Evolutionary conservation across 2,329 filamentous ascomycete species (phyloP), one percentile per base, ranked within the genome.

Genomic region (Calycina marina): DNA sequence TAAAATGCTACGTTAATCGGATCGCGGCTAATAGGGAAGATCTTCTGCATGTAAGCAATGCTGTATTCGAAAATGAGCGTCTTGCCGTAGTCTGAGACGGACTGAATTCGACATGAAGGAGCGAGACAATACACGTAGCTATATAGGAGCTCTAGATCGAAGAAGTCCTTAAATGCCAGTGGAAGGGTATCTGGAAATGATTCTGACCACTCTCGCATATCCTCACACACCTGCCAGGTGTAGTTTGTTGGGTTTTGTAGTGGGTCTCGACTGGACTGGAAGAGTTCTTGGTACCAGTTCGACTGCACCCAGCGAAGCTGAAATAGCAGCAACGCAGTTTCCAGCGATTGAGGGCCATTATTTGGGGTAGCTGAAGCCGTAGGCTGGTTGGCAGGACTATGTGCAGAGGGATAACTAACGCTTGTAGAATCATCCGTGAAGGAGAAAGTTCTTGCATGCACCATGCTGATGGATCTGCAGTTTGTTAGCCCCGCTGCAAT

Each of bases 61-160:
- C 77, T 77, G 48, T 90, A 77, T 51, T 93, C 84, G 52, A 93
- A 93, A 25, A 93, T 81, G 14, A 93, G 63, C 17, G 75, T 64
- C 39, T 84, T 80, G 22, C 77, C 79, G 50, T 88, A 84, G 28
- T 83, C 70, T 3, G 73, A 77, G 30, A 86, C 73, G 14, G 69
- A 63, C 0, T 82, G 80, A 3, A 80, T 73, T 28, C 78, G 67
- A 2, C 75, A 72, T 20, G 79, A 86, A 1, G 85, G 83, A 1
- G 84, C 84, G 5, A 94, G 67, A 36, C 88, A 81, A 53, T 94
- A 84, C 14, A 93, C 78, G 46, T 84, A 90, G 49, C 83, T 92
- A 59, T 93, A 96, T 28, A 88, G 69, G 25, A 92, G 58, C 51
- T 98, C 90, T 11, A 93, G 70, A 40, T 90, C 79, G 49, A 94